phyloP scores from a whole-genome alignment of 192 early-diverging fungal species.

The Linnemannia hyalina region DNA sequence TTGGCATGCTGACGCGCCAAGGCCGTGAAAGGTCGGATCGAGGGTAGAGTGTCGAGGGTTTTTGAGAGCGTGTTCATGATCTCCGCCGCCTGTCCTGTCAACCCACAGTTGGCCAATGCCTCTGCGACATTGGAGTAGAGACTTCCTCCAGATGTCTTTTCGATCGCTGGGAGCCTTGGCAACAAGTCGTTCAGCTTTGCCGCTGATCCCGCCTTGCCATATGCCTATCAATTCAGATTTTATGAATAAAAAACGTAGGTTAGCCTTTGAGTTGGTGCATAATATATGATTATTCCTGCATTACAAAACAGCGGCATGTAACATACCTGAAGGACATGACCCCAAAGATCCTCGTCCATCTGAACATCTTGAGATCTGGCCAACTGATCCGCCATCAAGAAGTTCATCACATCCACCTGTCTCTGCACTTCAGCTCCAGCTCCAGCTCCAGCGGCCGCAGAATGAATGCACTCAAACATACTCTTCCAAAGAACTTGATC shows the following conservation, averaged over 20 bases:
- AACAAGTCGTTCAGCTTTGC: constrained; percentile 14
- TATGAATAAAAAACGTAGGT: neutral
- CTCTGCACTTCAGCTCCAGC: neutral
- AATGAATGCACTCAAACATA: constrained; percentile 39
- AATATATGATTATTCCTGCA: neutral
- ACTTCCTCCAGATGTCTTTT: neutral
- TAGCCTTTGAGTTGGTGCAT: neutral
- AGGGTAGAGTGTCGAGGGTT: constrained; percentile 19
- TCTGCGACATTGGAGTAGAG: constrained; percentile 20
- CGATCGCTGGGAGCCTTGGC: constrained; percentile 9
- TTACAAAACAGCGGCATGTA: neutral
- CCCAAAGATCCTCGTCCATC: constrained; percentile 45
- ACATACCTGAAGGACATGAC: constrained; percentile 36
- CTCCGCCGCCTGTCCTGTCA: constrained; percentile 1
- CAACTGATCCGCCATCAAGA: constrained; percentile 49
- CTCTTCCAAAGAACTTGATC: constrained; percentile 38
- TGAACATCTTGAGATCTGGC: constrained; percentile 9
- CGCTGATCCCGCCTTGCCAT: constrained; percentile 25
- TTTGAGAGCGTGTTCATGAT: constrained; percentile 21
- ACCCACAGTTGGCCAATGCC: constrained; percentile 41
- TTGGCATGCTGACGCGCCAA: constrained; percentile 45
- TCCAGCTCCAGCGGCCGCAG: neutral
- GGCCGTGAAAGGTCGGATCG: constrained; percentile 23
- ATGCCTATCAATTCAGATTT: constrained; percentile 14
- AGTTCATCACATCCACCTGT: constrained; percentile 27